Conservation (phyloP, 2,329 filamentous ascomycete species). For the Didymella keratinophila region DNA sequence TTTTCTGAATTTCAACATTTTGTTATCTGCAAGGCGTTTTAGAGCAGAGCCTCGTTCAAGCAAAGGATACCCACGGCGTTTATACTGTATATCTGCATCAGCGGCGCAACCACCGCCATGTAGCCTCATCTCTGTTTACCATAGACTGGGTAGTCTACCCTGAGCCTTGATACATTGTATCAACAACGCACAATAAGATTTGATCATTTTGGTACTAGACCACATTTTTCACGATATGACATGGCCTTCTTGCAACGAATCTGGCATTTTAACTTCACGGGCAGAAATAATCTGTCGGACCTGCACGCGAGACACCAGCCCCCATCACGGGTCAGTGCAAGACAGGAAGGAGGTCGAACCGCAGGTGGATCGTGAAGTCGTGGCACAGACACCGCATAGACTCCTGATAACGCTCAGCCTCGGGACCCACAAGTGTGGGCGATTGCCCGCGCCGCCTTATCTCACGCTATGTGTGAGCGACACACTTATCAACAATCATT, state of each 20-base stretch:
- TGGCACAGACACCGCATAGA: constrained; percentile 25
- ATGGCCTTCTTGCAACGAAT: not conserved
- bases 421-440: constrained; percentile 13
- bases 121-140: not conserved
- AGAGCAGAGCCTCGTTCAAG: constrained; percentile 31
- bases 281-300: not conserved
- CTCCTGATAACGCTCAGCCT: constrained; percentile 23
- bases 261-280: not conserved
- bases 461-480: constrained; percentile 24
- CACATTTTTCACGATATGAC: not conserved
- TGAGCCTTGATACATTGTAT: constrained; percentile 1
- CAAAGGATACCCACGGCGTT: constrained; percentile 40
- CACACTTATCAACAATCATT: constrained; percentile 16
- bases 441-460: constrained; percentile 28
- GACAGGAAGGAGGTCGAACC: not conserved
- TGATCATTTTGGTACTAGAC: not conserved
- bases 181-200: constrained; percentile 7
- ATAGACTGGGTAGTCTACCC: constrained; percentile 8
- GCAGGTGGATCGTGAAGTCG: constrained; percentile 3
- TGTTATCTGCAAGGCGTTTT: constrained; percentile 26
- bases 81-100: constrained; percentile 18
- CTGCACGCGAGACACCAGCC: not conserved
- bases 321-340: not conserved
- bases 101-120: not conserved
- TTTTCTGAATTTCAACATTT: not conserved